Evolutionary conservation across 2,329 filamentous ascomycete species (phyloP).

Genomic region (Pyrenochaeta sp.): DNA sequence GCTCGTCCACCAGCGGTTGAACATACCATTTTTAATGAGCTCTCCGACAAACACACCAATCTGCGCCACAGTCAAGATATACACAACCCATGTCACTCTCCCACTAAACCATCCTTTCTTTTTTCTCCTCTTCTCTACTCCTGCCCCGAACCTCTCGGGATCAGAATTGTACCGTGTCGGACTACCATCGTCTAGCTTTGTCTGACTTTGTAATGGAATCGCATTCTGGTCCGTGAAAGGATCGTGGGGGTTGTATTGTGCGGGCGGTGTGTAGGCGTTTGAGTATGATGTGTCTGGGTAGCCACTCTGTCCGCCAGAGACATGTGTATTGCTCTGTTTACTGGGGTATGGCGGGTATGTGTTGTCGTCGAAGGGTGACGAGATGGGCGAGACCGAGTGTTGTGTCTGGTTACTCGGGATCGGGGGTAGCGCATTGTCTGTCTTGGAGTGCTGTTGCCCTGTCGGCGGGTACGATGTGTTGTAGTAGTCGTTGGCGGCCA

Average conservation of each 20-base stretch:
- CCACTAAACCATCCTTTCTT: slow-evolving; percentile 64
- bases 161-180: slow-evolving; percentile 47
- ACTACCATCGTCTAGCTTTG: slow-evolving; percentile 47
- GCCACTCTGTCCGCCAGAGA: slow-evolving; percentile 60
- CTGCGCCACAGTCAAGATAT: slow-evolving; percentile 78
- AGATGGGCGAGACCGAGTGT: slow-evolving; percentile 43
- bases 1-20: background rate
- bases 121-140: slow-evolving; percentile 32
- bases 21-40: slow-evolving; percentile 80
- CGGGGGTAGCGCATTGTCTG: slow-evolving; percentile 49
- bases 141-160: slow-evolving; percentile 47
- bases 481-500: slow-evolving; percentile 69
- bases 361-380: slow-evolving; percentile 44
- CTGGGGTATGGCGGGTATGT: slow-evolving; percentile 60
- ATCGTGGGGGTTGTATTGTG: slow-evolving; percentile 55
- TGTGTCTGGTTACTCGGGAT: slow-evolving; percentile 33
- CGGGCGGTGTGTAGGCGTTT: slow-evolving; percentile 44
- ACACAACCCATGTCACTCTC: slow-evolving; percentile 80
- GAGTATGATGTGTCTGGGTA: slow-evolving; percentile 66
- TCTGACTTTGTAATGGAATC: slow-evolving; percentile 54
- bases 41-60: slow-evolving; percentile 88
- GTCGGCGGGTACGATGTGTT: slow-evolving; percentile 49
- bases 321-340: slow-evolving; percentile 27
- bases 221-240: slow-evolving; percentile 58
- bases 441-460: slow-evolving; percentile 19